Evolutionary conservation across 805 yeast genomes (phyloP).

Genomic region (Starmera dryadoides): DNA sequence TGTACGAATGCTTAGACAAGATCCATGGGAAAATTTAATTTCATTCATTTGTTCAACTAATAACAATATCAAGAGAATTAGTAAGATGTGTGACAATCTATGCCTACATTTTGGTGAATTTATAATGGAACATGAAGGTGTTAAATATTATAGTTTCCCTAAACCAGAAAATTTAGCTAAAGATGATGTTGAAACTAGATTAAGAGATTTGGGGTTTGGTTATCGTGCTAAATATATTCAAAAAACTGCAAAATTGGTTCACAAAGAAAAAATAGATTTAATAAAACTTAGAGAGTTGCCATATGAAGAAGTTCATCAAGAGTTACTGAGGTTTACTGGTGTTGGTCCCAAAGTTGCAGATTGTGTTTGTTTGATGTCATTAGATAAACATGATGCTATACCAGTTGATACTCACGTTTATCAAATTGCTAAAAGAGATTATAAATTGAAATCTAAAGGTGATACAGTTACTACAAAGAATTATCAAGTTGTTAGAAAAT

Average conservation of each 20-base stretch:
- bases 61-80: constrained; percentile 88
- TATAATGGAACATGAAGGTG: constrained; percentile 45
- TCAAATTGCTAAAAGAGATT: constrained; percentile 81
- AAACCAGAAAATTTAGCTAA: constrained; percentile 42
- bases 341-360: constrained; percentile 99
- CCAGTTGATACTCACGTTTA: constrained; percentile 96
- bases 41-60: constrained; percentile 95
- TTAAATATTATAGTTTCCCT: constrained; percentile 69
- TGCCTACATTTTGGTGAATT: constrained; percentile 64
- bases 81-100: constrained; percentile 82
- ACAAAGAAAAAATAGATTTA: constrained; percentile 27
- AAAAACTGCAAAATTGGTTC: constrained; percentile 53
- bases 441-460: constrained; percentile 39
- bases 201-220: constrained; percentile 61
- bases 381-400: constrained; percentile 79
- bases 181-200: constrained; percentile 32
- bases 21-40: constrained; percentile 92
- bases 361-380: constrained; percentile 87
- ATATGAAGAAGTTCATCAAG: constrained; percentile 48
- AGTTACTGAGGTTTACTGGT: constrained; percentile 63
- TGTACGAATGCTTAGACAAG: constrained; percentile 80
- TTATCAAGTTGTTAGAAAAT: constrained; percentile 40
- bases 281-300: constrained; percentile 35
- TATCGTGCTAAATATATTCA: constrained; percentile 86
- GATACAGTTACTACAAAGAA: constrained; percentile 23